Conservation (phyloP, 805 yeast genomes). For the Yarrowia hollandica region DNA sequence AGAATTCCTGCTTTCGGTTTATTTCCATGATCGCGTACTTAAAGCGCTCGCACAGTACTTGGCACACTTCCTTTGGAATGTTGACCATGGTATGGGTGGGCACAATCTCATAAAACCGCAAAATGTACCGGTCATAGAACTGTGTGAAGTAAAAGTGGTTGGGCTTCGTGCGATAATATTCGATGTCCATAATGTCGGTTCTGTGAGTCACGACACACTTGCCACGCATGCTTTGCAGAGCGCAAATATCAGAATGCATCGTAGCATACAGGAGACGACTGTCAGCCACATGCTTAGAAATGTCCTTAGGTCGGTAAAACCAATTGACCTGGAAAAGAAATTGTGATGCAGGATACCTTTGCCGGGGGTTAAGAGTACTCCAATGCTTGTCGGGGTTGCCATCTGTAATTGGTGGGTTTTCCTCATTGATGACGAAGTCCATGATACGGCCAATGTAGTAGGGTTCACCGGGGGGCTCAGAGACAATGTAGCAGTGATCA, state of each 20-base stretch:
- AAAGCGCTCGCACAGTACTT: conserved; percentile 65
- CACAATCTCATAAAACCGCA: conserved; percentile 74
- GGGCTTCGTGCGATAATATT: conserved; percentile 56
- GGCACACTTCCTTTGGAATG: conserved; percentile 58
- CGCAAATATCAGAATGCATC: conserved; percentile 82
- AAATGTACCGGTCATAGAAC: conserved; percentile 82
- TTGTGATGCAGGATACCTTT: conserved; percentile 50
- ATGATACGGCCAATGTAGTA: conserved; percentile 82
- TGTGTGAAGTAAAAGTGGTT: conserved; percentile 81
- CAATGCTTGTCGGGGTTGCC: conserved; percentile 8
- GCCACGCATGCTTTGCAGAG: conserved; percentile 73
- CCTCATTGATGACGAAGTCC: conserved; percentile 58
- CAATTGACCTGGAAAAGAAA: conserved; percentile 75
- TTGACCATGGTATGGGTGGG: conserved; percentile 60
- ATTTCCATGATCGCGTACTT: conserved; percentile 74
- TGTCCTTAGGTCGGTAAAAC: conserved; percentile 88
- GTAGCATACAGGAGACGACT: conserved; percentile 79
- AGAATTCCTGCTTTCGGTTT: conserved; percentile 61
- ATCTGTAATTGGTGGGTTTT: conserved; percentile 23
- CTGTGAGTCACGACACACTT: conserved; percentile 66
- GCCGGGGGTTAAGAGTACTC: conserved; percentile 30
- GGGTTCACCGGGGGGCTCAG: conserved; percentile 95
- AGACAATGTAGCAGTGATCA: conserved; percentile 76
- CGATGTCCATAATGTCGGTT: conserved; percentile 62
- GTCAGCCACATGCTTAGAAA: conserved; percentile 64